Evolutionary conservation across 208 protist genomes (phyloP), one percentile per base, ranked within the genome.

Genomic region (Trichomonas vaginalis): DNA sequence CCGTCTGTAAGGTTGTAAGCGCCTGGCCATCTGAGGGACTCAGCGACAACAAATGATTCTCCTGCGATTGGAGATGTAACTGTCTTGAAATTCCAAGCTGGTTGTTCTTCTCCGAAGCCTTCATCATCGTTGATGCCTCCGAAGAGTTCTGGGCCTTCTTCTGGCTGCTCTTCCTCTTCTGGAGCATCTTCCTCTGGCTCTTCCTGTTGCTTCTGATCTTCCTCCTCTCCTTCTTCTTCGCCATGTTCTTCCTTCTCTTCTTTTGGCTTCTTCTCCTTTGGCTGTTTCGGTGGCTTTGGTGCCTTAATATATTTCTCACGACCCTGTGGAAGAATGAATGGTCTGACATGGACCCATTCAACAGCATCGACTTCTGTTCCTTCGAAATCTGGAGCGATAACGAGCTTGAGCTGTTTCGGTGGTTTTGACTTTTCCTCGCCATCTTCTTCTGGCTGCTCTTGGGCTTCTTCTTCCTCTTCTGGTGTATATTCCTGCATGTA

Each of bases 91-190:
- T 86, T 86, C 79, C 79, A 86, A 17, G 21, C 10, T 45, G 79
- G 37, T 14, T 86, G 6, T 45, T 86, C 79, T 45, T 86, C 79
- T 15, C 37, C 79, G n/a, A 86, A 86, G 10, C 79, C 79, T 86
- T 86, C 79, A 86, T 86, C 79, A 86, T 86, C n/a, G 12, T 86
- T n/a, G 37, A 86, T 86, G 23, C 8, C 15, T 9, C 9, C 9
- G 37, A 86, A 86, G 9, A 86, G 37, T 35, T 86, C 79, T 12
- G n/a, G 21, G 79, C 23, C 6, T 90, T 90, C 82, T 48, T 90
- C 82, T 48, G 82, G 82, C 82, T 90, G n/a, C 12, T 90, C 82
- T 48, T 90, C 82, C 23, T 90, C 82, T 48, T 90, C 82, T 86
- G 10, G 6, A 17, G 37, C 35, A 37, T 86, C 35, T n/a, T 46